Evolutionary conservation across 225 moss, liverwort and hornwort genomes (phyloP).

Genomic region (Asterella californica): DNA sequence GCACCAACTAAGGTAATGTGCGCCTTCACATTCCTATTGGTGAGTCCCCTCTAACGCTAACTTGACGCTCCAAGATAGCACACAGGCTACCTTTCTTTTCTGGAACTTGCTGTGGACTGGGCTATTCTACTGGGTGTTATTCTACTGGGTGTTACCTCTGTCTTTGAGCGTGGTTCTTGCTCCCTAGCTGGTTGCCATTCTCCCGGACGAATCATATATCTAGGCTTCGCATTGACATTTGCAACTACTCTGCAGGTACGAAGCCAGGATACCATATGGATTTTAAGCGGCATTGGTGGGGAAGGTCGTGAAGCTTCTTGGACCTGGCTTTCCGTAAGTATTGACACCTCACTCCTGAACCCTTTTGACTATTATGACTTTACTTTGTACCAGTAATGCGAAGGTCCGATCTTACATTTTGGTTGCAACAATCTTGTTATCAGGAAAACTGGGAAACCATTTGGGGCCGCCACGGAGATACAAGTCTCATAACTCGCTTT

Average conservation of each 20-base stretch:
- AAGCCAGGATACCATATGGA: constrained; percentile 69
- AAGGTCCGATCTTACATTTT: not conserved
- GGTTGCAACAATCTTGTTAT: not conserved
- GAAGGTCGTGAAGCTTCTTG: constrained; percentile 77
- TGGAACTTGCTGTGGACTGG: too few species aligned
- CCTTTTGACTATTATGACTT: not conserved
- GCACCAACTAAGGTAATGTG: too few species aligned
- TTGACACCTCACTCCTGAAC: not conserved
- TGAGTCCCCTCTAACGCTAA: too few species aligned
- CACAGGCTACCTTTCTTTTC: too few species aligned
- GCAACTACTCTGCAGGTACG: constrained; percentile 47
- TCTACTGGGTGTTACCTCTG: too few species aligned
- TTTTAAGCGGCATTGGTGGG: constrained; percentile 59
- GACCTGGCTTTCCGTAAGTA: constrained; percentile 60
- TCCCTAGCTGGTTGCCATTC: too few species aligned
- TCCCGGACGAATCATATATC: too few species aligned
- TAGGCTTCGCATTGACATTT: not conserved
- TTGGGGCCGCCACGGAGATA: constrained; percentile 63
- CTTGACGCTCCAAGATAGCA: too few species aligned
- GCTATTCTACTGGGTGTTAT: too few species aligned
- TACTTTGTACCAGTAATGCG: not conserved
- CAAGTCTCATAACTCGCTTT: constrained; percentile 56
- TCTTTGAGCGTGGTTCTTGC: too few species aligned
- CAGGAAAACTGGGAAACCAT: constrained; percentile 67
- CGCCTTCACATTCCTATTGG: too few species aligned